Conservation (phyloP, 495 filamentous ascomycete species). For the Penicillium ucsense region DNA sequence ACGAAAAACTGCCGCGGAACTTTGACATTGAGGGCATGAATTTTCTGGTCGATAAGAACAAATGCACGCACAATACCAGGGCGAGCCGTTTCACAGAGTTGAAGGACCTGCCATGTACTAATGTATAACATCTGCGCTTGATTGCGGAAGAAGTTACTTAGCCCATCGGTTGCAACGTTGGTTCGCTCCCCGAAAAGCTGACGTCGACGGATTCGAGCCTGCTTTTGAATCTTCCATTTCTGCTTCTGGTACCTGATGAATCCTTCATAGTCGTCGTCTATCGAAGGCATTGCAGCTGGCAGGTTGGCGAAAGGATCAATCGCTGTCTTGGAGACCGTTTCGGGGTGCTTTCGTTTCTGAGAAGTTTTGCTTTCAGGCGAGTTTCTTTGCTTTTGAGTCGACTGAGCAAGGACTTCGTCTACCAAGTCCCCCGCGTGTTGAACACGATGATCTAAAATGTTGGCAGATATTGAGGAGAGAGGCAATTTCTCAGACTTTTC, state of each 20-base stretch:
- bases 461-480: slow-evolving; percentile 61
- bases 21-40: slow-evolving; percentile 78
- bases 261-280: slow-evolving; percentile 75
- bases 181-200: slow-evolving; percentile 88
- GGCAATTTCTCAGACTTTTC: slow-evolving; percentile 64
- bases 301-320: slow-evolving; percentile 76
- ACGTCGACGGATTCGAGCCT: slow-evolving; percentile 74
- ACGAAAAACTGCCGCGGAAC: slow-evolving; percentile 85
- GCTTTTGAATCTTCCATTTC: slow-evolving; percentile 98
- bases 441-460: slow-evolving; percentile 51
- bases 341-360: slow-evolving; percentile 79
- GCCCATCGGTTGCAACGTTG: slow-evolving; percentile 54
- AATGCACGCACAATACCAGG: slow-evolving; percentile 83
- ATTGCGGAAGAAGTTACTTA: slow-evolving; percentile 82
- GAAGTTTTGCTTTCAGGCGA: slow-evolving; percentile 53
- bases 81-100: slow-evolving; percentile 66
- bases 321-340: slow-evolving; percentile 49
- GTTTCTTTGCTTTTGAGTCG: slow-evolving; percentile 59
- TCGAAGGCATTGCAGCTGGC: slow-evolving; percentile 75
- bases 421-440: slow-evolving; percentile 52
- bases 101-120: slow-evolving; percentile 90
- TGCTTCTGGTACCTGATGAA: slow-evolving; percentile 95
- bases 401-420: slow-evolving; percentile 70
- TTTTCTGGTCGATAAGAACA: slow-evolving; percentile 85
- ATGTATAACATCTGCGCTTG: slow-evolving; percentile 82